These are phyloP conservation scores for Saccharomyces pastorianus DNA, from an alignment of 1,139 yeast genomes.

Conservation along the genomic window DNA sequence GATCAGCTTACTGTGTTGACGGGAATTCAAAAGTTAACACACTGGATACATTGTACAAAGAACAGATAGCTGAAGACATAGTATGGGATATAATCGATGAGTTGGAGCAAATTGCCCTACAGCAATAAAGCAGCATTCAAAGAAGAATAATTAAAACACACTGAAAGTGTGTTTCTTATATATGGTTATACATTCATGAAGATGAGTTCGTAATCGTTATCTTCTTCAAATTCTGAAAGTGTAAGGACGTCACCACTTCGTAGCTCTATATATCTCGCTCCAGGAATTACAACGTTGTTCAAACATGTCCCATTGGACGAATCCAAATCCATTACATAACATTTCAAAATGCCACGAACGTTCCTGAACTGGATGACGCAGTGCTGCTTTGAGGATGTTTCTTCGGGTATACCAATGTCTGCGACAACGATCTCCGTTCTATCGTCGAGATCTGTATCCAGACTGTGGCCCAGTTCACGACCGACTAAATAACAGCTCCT, in stretches of 20 bases:
- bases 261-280: slow-evolving; percentile 42
- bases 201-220: slow-evolving; percentile 11
- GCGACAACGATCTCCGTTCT: slow-evolving; percentile 34
- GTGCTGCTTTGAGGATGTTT: slow-evolving; percentile 45
- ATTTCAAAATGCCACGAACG: slow-evolving; percentile 22
- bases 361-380: slow-evolving; percentile 47
- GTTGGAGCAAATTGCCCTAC: slow-evolving; percentile 48
- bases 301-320: slow-evolving; percentile 48
- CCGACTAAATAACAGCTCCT: slow-evolving; percentile 39
- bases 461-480: slow-evolving; percentile 22
- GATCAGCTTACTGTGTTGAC: slow-evolving; percentile 36
- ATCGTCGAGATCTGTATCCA: slow-evolving; percentile 6
- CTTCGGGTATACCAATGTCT: slow-evolving; percentile 39
- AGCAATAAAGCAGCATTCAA: background rate
- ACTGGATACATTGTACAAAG: slow-evolving; percentile 55
- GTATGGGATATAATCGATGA: slow-evolving; percentile 82
- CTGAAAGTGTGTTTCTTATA: background rate
- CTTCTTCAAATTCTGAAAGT: slow-evolving; percentile 34
- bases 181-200: slow-evolving; percentile 4
- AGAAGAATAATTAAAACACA: background rate
- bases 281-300: slow-evolving; percentile 41
- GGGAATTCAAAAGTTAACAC: slow-evolving; percentile 39
- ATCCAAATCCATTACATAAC: slow-evolving; percentile 46
- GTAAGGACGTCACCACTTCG: slow-evolving; percentile 40
- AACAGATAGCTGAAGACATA: slow-evolving; percentile 70